Evolutionary conservation across 1,139 yeast genomes (phyloP).

Genomic region (Yamadazyma atmosphaerica): DNA sequence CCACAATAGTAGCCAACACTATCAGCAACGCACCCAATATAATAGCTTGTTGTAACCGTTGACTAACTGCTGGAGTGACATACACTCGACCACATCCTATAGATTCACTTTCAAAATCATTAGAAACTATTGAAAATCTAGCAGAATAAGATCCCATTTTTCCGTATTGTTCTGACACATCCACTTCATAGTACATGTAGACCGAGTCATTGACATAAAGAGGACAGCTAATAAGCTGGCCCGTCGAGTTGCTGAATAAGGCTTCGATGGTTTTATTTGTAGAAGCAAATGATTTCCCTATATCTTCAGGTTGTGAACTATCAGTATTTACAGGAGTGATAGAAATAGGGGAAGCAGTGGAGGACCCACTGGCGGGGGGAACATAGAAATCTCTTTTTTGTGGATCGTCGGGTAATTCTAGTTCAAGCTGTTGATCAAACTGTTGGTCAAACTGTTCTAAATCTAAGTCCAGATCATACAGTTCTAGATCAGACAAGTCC

Average conservation of each 20-base stretch:
- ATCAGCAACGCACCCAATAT: constrained; percentile 41
- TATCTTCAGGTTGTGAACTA: neutral
- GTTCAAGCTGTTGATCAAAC: no score
- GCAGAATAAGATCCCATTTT: constrained; percentile 46
- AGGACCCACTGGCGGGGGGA: neutral
- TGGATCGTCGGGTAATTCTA: no score
- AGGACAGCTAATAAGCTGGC: constrained; percentile 40
- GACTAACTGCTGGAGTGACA: constrained; percentile 49
- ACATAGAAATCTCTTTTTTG: neutral
- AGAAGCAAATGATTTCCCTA: constrained; percentile 9
- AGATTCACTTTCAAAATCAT: constrained; percentile 31
- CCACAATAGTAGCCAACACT: constrained; percentile 41
- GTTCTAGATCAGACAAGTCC: neutral
- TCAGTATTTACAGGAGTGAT: constrained; percentile 1
- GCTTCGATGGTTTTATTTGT: constrained; percentile 20
- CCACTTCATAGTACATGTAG: constrained; percentile 39
- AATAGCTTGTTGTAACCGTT: constrained; percentile 34
- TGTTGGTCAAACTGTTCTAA: neutral
- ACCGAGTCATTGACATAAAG: constrained; percentile 41
- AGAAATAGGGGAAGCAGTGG: neutral
- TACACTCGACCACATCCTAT: constrained; percentile 51
- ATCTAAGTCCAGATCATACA: neutral
- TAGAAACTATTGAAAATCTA: constrained; percentile 38
- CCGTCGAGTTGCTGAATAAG: constrained; percentile 28
- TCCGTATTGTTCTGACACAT: constrained; percentile 32